A percentile compares a stretch with the other conserved stretches of the same genome.
phyloP scores from a whole-genome alignment of 805 yeast genomes.

The Ogataea nitratoaversa region DNA sequence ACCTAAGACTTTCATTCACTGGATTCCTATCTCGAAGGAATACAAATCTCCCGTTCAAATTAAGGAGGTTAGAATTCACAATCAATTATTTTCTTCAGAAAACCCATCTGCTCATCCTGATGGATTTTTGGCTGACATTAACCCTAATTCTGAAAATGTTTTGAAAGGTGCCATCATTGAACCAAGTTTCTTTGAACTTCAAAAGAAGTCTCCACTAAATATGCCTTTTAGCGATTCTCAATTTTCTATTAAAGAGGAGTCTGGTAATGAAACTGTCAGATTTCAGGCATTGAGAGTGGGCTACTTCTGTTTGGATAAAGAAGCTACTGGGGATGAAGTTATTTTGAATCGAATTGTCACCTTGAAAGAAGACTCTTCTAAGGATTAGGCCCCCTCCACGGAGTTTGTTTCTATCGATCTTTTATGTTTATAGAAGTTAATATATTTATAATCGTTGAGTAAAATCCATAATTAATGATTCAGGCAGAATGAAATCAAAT shows the following conservation, averaged over 20 bases:
- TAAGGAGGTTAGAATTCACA: constrained; percentile 79
- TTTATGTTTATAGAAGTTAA: too few relatives aligned
- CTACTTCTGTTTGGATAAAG: constrained; percentile 87
- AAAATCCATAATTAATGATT: too few relatives aligned
- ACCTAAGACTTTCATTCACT: constrained; percentile 95
- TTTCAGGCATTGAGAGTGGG: constrained; percentile 98
- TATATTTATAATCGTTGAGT: too few relatives aligned
- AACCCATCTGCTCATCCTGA: constrained; percentile 87
- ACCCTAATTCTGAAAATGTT: constrained; percentile 71
- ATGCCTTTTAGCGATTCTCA: constrained; percentile 51
- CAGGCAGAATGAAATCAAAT: too few relatives aligned
- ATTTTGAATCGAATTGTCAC: constrained; percentile 90
- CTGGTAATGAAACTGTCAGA: constrained; percentile 76
- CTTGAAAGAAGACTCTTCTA: constrained; percentile 74
- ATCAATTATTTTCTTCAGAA: constrained; percentile 83
- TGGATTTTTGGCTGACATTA: constrained; percentile 82
- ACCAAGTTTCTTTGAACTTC: constrained; percentile 65
- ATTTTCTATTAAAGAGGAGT: constrained; percentile 69
- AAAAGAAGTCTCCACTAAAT: constrained; percentile 71
- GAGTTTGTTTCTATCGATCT: background rate
- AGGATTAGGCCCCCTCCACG: constrained; percentile 21
- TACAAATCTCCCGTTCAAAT: constrained; percentile 61
- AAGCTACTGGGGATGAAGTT: constrained; percentile 55
- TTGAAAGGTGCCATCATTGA: constrained; percentile 69
- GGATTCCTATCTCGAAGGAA: constrained; percentile 76